Conservation (phyloP, 106 monocot species). For the Apostasia shenzhenica region DNA sequence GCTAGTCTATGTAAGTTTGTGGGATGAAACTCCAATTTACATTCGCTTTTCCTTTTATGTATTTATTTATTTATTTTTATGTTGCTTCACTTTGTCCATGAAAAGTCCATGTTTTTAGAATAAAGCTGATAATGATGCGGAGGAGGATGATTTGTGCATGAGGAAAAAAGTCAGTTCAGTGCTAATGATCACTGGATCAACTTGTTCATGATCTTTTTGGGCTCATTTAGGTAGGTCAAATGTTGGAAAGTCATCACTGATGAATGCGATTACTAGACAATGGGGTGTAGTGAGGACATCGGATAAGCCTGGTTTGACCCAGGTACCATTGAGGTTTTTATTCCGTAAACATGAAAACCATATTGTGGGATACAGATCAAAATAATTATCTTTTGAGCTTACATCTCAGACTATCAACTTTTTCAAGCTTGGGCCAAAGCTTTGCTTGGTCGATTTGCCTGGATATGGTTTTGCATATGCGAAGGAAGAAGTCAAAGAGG, state of each 20-base stretch:
- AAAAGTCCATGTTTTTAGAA: too few species aligned
- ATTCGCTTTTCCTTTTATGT: too few species aligned
- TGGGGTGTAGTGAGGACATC: slow-evolving; percentile 96
- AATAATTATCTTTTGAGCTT: slow-evolving; percentile 12
- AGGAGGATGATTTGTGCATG: too few species aligned
- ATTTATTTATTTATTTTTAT: too few species aligned
- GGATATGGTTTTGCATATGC: slow-evolving; percentile 99
- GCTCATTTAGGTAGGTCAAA: slow-evolving; percentile 75
- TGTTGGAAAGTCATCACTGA: slow-evolving; percentile 93
- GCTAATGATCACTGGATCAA: background rate
- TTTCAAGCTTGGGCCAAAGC: slow-evolving; percentile 84
- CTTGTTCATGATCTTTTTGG: slow-evolving; percentile 1
- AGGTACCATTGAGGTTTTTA: slow-evolving; percentile 35
- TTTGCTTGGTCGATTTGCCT: slow-evolving; percentile 92
- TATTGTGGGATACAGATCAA: background rate
- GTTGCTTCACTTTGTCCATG: too few species aligned
- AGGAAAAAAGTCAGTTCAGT: background rate
- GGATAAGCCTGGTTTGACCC: slow-evolving; percentile 94
- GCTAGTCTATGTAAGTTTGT: too few species aligned
- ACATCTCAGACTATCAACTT: slow-evolving; percentile 84
- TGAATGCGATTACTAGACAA: slow-evolving; percentile 96
- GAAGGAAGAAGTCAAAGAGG: slow-evolving; percentile 92
- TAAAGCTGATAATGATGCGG: too few species aligned
- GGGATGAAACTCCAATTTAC: too few species aligned
- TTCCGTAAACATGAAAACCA: background rate